Percentiles rank a stretch among this genome's conserved stretches.
phyloP scores from a whole-genome alignment of 1,284 basidiomycete genomes.

The Takashimella koratensis region DNA sequence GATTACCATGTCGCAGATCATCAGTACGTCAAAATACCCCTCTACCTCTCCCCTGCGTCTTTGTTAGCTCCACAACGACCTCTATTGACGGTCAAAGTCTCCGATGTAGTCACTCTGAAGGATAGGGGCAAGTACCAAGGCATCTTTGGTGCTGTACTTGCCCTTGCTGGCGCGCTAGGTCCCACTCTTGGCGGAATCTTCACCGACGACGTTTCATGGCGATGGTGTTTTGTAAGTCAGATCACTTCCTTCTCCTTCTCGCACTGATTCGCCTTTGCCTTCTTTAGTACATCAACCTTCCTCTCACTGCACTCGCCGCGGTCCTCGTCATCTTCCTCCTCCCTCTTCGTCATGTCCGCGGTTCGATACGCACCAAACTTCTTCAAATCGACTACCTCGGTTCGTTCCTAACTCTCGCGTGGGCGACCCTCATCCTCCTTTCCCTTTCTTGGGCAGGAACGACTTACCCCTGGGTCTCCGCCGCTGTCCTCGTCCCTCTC shows the following conservation, averaged over 20 bases:
- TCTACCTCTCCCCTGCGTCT: slow-evolving; percentile 56
- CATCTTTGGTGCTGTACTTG: slow-evolving; percentile 35
- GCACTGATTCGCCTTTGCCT: no score
- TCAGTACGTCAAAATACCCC: slow-evolving; percentile 41
- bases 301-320: slow-evolving; percentile 56
- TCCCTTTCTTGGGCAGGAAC: slow-evolving; percentile 71
- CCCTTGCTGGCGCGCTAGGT: slow-evolving; percentile 36
- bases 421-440: slow-evolving; percentile 61
- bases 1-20: slow-evolving; percentile 27
- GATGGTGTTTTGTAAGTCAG: slow-evolving; percentile 30
- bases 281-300: slow-evolving; percentile 58
- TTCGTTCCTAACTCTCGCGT: slow-evolving; percentile 56
- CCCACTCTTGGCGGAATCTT: slow-evolving; percentile 45
- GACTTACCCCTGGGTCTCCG: slow-evolving; percentile 62
- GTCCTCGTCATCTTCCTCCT: slow-evolving; percentile 58
- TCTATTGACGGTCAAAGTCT: no score
- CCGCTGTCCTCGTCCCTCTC: slow-evolving; percentile 60
- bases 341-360: slow-evolving; percentile 63
- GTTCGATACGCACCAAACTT: slow-evolving; percentile 59
- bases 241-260: background rate
- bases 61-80: background rate
- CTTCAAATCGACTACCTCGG: slow-evolving; percentile 65
- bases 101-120: slow-evolving; percentile 37
- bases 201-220: slow-evolving; percentile 28
- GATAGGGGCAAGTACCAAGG: slow-evolving; percentile 49